A percentile compares a stretch with the other conserved stretches of the same genome.
These are phyloP conservation scores for Chrysosporium queenslandicum DNA, from an alignment of 2,329 filamentous ascomycete species.

Conservation along the genomic window DNA sequence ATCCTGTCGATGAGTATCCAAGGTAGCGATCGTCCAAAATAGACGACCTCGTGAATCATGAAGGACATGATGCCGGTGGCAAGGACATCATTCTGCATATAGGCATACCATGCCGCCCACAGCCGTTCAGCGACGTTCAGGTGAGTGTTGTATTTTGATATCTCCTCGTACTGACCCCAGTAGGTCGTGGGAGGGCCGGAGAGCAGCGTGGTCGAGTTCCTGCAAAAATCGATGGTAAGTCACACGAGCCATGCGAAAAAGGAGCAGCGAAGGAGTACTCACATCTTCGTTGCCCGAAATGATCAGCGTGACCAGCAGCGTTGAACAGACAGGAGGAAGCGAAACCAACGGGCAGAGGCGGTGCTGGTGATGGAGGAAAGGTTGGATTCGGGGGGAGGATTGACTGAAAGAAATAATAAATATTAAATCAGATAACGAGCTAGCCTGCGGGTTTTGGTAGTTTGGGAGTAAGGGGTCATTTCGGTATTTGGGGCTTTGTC, in stretches of 20 bases:
- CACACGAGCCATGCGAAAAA: not conserved
- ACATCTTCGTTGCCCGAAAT: slow-evolving; percentile 18
- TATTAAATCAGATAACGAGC: slow-evolving; percentile 11
- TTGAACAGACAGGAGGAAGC: not conserved
- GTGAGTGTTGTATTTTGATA: slow-evolving; percentile 65
- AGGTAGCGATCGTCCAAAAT: slow-evolving; percentile 83
- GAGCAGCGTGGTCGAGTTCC: slow-evolving; percentile 40
- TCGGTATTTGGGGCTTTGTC: not conserved
- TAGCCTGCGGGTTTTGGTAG: not conserved
- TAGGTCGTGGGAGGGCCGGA: slow-evolving; percentile 43
- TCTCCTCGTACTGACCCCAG: slow-evolving; percentile 56
- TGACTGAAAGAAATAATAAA: not conserved
- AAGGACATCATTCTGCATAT: slow-evolving; percentile 94
- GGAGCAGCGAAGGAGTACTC: slow-evolving; percentile 10
- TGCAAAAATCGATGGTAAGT: slow-evolving; percentile 17
- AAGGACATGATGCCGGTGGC: slow-evolving; percentile 98
- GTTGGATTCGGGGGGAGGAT: not conserved
- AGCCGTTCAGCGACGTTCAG: slow-evolving; percentile 79
- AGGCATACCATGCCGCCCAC: slow-evolving; percentile 95
- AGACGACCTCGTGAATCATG: slow-evolving; percentile 83
- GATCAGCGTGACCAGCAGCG: slow-evolving; percentile 13
- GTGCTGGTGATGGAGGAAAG: not conserved
- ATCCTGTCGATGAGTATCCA: slow-evolving; percentile 89
- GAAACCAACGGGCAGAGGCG: not conserved
- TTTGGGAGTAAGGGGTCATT: slow-evolving; percentile 1